phyloP scores from a whole-genome alignment of 2,329 filamentous ascomycete species.

The Talaromyces sp. region DNA sequence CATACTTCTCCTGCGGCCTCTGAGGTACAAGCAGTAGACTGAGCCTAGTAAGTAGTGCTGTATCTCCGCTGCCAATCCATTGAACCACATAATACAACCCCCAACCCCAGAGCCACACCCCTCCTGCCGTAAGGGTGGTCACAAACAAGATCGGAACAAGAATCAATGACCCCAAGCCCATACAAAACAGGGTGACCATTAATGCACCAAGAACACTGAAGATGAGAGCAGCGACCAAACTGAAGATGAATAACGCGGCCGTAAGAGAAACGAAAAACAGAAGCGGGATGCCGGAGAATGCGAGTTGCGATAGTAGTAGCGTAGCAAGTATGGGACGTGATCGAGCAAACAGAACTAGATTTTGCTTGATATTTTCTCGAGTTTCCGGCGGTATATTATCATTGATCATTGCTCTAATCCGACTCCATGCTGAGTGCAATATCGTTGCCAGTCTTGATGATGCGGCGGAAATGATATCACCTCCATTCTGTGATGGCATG shows the following conservation, averaged over 20 bases:
- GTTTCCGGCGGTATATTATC: constrained; percentile 55
- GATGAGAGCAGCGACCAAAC: constrained; percentile 55
- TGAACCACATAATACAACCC: constrained; percentile 7
- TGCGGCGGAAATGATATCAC: background rate
- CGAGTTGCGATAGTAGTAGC: constrained; percentile 61
- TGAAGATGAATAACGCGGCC: constrained; percentile 57
- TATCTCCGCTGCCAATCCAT: constrained; percentile 9
- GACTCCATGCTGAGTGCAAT: constrained; percentile 5
- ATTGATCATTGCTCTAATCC: constrained; percentile 35
- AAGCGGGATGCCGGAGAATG: constrained; percentile 62
- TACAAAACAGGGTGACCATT: constrained; percentile 45
- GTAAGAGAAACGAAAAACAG: constrained; percentile 64
- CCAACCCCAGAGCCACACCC: constrained; percentile 15
- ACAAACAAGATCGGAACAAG: constrained; percentile 15
- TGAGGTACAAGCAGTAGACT: constrained; percentile 3
- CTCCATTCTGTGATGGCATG: background rate
- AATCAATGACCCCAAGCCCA: constrained; percentile 15
- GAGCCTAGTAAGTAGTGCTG: constrained; percentile 7
- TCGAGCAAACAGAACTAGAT: constrained; percentile 52
- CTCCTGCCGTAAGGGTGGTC: constrained; percentile 7
- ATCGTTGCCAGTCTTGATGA: constrained; percentile 3
- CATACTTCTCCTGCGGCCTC: background rate
- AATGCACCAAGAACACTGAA: constrained; percentile 61
- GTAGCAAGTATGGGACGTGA: constrained; percentile 65
- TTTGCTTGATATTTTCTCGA: constrained; percentile 53